These are phyloP conservation scores for Halophytophthora polymorphica DNA, from an alignment of 352 stramenopile species.

Conservation along the genomic window DNA sequence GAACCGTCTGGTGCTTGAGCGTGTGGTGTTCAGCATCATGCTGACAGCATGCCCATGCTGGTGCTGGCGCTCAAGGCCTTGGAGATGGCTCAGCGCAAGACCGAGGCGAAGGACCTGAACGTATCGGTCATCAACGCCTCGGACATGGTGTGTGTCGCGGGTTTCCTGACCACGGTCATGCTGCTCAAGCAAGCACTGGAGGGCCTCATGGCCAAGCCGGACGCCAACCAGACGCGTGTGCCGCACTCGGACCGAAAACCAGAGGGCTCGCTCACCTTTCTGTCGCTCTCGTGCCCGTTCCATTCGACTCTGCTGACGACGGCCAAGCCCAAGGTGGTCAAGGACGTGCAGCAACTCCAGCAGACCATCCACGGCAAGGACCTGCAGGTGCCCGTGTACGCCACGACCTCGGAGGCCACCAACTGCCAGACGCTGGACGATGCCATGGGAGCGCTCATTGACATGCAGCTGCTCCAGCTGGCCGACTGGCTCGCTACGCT, in stretches of 20 bases:
- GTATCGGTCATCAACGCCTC: conserved; percentile 72
- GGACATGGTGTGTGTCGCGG: conserved; percentile 66
- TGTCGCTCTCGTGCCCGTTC: conserved; percentile 73
- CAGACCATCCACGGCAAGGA: conserved; percentile 37
- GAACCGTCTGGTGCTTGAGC: no score
- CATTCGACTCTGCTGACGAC: conserved; percentile 54
- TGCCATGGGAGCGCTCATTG: conserved; percentile 43
- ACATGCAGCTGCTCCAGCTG: conserved; percentile 61
- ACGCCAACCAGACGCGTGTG: conserved; percentile 68
- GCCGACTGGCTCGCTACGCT: conserved; percentile 65
- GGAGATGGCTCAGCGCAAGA: conserved; percentile 39
- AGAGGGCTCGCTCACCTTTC: conserved; percentile 45
- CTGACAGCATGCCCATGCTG: no score
- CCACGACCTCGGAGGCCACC: conserved; percentile 38
- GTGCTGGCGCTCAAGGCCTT: conserved; percentile 58
- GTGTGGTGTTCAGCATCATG: no score
- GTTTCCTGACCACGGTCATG: conserved; percentile 49
- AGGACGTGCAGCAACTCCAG: conserved; percentile 46
- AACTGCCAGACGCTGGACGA: conserved; percentile 58
- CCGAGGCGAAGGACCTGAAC: conserved; percentile 51
- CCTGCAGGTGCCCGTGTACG: conserved; percentile 67
- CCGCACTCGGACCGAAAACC: conserved; percentile 83
- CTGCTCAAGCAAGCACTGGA: conserved; percentile 53
- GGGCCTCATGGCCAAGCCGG: conserved; percentile 40
- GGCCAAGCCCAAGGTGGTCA: conserved; percentile 42